Base-by-base conservation (phyloP, 352 stramenopile species). In the Halophytophthora polymorphica region DNA sequence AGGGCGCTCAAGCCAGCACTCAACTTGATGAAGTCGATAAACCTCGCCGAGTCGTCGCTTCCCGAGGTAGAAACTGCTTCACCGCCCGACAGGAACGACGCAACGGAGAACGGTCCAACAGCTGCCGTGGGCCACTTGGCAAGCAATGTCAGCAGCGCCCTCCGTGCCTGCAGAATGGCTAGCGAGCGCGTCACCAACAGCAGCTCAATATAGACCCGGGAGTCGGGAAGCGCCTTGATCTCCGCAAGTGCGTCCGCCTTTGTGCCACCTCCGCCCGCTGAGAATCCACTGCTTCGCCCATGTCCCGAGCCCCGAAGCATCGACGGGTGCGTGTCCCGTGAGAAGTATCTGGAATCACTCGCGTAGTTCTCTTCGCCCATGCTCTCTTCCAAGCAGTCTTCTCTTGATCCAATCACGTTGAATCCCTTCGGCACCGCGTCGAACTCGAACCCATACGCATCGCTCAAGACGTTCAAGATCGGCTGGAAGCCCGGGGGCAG, bases 11-110 rank as follows among this genome's bases (percentile, higher is more conserved):
- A 70, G 14, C 83, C 81, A 15, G 81, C 79, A 45, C 88, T 83
- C 15, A 95, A 56, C 58, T 93, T 93, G 48, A 95, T 69, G 51
- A 95, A 94, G 36, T 91, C 81, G 14, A 91, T 77, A 35, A 95
- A 86, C 18, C 64, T 64, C 17, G 70, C 62, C 6, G 69, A 59
- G 42, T 83, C 58, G 21, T 74, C 64, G 23, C 58, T 63, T n/a
- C 53, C 68, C 8, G 39, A 38, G n/a, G 21, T 17, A 36, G 15
- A 22, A 45, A 4, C 39, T 4, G 31, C 17, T 23, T 36, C 44
- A 53, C 23, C 34, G 29, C 22, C 41, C 11, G 69, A 58, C n/a
- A 80, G 54, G 31, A 90, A 84, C 15, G 57, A 41, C 61, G 61
- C 54, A 36, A 90, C 64, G 0, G 68, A 71, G 52, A 93, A 93